phyloP scores from a whole-genome alignment of 768 basidiomycete species.

The Rhizopogon vesiculosus region DNA sequence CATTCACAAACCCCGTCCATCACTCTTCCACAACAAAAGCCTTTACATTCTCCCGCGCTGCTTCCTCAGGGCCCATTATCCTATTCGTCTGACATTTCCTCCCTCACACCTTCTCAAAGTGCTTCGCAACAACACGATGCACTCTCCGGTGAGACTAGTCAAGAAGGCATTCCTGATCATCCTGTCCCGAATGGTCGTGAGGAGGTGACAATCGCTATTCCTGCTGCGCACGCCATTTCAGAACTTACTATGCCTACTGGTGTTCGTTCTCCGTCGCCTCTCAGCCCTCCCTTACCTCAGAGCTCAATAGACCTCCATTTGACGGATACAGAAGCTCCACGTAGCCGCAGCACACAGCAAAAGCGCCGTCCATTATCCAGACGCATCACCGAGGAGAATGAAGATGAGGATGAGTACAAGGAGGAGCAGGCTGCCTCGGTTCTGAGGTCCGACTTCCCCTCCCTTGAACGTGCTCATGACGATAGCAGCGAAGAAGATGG shows the following conservation, averaged over 20 bases:
- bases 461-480: background rate
- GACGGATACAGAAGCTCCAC: background rate
- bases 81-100: constrained; percentile 51
- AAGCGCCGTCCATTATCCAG: constrained; percentile 18
- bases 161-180: constrained; percentile 11
- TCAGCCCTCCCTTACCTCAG: background rate
- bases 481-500: constrained; percentile 17
- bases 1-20: background rate
- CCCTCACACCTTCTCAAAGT: constrained; percentile 72
- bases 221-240: constrained; percentile 23
- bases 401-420: constrained; percentile 9
- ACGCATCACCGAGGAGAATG: constrained; percentile 21
- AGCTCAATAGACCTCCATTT: background rate
- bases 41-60: constrained; percentile 5
- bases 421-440: background rate
- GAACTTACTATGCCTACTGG: constrained; percentile 22
- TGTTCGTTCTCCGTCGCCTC: constrained; percentile 2
- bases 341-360: constrained; percentile 3
- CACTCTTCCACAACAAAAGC: constrained; percentile 1
- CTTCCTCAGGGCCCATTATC: constrained; percentile 16
- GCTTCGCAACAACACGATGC: constrained; percentile 49
- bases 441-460: background rate
- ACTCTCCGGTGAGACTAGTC: constrained; percentile 14
- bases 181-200: background rate
- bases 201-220: constrained; percentile 15